A percentile compares a stretch with the other conserved stretches of the same genome.
phyloP scores from a whole-genome alignment of 768 basidiomycete genomes.

The Kwoniella dejecticola region DNA sequence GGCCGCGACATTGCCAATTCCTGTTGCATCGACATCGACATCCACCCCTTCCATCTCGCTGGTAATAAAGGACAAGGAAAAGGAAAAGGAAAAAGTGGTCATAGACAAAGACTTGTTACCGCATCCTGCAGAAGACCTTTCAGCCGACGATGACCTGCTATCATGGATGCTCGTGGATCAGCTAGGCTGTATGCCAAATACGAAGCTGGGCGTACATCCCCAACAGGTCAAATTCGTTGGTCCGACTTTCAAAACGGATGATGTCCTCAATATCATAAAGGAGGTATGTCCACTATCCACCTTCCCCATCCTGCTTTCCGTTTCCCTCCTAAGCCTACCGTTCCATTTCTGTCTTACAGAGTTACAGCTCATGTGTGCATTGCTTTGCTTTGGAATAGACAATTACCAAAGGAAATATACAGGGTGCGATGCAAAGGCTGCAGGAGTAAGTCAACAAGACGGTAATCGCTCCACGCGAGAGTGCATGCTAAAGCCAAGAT shows the following conservation, averaged over 20 bases:
- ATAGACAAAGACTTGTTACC: constrained; percentile 26
- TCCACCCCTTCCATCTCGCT: neutral
- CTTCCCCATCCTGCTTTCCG: neutral
- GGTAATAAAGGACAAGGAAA: neutral
- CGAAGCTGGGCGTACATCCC: constrained; percentile 51
- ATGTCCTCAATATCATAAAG: constrained; percentile 45
- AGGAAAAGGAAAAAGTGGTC: constrained; percentile 5
- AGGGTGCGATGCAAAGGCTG: constrained; percentile 31
- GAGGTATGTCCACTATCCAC: constrained; percentile 35
- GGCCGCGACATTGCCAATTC: no score
- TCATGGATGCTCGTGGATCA: constrained; percentile 53
- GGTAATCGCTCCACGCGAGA: no score
- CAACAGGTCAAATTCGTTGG: constrained; percentile 51
- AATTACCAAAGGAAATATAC: constrained; percentile 32
- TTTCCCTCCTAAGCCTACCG: constrained; percentile 17
- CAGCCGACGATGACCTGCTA: constrained; percentile 52
- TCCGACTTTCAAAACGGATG: constrained; percentile 46
- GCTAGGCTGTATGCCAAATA: constrained; percentile 48
- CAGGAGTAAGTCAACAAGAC: constrained; percentile 37
- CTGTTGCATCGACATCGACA: neutral
- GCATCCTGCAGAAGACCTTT: constrained; percentile 50
- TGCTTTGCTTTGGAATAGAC: constrained; percentile 26
- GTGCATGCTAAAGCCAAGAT: no score
- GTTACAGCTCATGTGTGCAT: neutral
- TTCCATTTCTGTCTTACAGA: neutral